These are phyloP conservation scores for Vanderwaltozyma polyspora DNA, from an alignment of 805 yeast genomes.

Conservation along the genomic window DNA sequence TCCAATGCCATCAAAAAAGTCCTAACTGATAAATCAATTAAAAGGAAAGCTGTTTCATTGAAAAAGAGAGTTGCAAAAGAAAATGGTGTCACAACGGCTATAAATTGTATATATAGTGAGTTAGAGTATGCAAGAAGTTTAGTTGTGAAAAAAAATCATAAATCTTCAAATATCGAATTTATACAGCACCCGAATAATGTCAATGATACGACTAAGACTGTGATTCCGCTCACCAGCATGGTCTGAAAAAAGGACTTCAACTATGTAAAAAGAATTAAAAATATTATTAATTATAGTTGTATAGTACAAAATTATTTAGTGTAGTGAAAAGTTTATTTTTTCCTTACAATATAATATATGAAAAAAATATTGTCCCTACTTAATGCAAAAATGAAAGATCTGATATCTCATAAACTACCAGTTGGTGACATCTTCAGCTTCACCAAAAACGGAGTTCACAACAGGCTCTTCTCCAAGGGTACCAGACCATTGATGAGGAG, in stretches of 20 bases:
- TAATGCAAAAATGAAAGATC: too few relatives aligned
- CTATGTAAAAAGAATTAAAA: too few relatives aligned
- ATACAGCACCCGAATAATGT: too few relatives aligned
- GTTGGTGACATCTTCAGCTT: constrained; percentile 85
- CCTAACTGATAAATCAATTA: constrained; percentile 53
- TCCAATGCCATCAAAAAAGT: constrained; percentile 60
- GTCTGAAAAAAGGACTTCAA: too few relatives aligned
- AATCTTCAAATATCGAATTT: too few relatives aligned
- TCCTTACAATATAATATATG: too few relatives aligned
- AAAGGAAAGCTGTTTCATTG: constrained; percentile 51
- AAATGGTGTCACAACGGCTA: constrained; percentile 69
- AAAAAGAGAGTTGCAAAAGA: constrained; percentile 61
- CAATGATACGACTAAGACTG: too few relatives aligned
- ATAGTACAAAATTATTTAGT: too few relatives aligned
- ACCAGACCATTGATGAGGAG: constrained; percentile 31
- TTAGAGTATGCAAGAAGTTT: constrained; percentile 63
- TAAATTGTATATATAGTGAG: constrained; percentile 66
- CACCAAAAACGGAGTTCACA: constrained; percentile 75
- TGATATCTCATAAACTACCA: constrained; percentile 69
- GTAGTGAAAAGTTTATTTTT: too few relatives aligned
- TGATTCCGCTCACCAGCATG: too few relatives aligned
- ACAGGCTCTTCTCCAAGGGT: constrained; percentile 32
- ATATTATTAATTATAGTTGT: too few relatives aligned
- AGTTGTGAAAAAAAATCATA: constrained; percentile 32
- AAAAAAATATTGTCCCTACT: too few relatives aligned